Evolutionary conservation across 495 filamentous ascomycete species (phyloP).

Genomic region (Venustampulla echinocandica): DNA sequence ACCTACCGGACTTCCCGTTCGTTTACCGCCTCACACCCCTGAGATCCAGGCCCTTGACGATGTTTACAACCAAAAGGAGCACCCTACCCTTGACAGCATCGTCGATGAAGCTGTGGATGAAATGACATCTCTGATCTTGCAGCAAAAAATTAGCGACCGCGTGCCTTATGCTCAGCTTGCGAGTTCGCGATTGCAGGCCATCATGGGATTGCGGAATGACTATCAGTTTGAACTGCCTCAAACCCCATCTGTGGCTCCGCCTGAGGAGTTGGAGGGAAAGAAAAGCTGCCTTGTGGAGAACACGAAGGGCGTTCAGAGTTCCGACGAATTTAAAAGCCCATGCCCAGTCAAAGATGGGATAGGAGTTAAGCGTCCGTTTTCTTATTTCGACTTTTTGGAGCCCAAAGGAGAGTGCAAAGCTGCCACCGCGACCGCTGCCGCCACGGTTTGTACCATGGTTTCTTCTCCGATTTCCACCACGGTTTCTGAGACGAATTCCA

Average conservation of each 20-base stretch:
- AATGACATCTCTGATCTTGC: too few species aligned
- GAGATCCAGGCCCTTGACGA: neutral
- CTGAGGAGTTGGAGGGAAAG: too few species aligned
- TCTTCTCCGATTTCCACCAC: neutral
- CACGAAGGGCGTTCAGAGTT: neutral
- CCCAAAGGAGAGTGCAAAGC: too few species aligned
- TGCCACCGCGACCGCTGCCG: too few species aligned
- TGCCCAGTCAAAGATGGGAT: too few species aligned
- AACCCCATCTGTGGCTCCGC: neutral
- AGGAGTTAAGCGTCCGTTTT: too few species aligned
- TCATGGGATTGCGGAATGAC: slow-evolving; percentile 10
- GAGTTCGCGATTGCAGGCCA: slow-evolving; percentile 12
- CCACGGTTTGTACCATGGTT: too few species aligned
- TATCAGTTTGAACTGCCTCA: slow-evolving; percentile 7
- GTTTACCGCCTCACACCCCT: neutral
- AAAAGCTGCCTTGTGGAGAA: neutral
- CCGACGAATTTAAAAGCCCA: too few species aligned
- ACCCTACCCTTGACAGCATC: too few species aligned
- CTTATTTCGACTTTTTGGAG: too few species aligned
- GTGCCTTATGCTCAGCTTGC: slow-evolving; percentile 6
- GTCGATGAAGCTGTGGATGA: too few species aligned
- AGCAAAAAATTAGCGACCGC: slow-evolving; percentile 2
- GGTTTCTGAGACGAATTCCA: neutral
- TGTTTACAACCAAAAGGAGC: neutral
- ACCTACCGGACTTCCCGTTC: neutral